Percentiles rank a stretch among this genome's conserved stretches.
These are phyloP conservation scores for Metschnikowia anglica DNA, from an alignment of 805 yeast species.

Conservation along the genomic window DNA sequence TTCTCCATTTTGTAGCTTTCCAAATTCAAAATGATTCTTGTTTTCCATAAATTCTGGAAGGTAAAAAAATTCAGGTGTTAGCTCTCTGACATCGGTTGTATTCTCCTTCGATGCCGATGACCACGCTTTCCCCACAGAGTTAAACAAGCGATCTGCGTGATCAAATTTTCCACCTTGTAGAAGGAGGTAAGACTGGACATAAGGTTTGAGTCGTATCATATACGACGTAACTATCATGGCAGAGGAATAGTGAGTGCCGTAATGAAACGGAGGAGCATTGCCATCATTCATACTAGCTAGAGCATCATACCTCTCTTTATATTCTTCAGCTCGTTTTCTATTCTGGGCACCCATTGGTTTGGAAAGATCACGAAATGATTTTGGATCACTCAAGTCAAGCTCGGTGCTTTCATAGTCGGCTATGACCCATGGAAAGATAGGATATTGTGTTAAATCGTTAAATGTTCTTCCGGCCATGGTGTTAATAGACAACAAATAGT, in stretches of 20 bases:
- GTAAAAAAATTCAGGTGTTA: conserved; percentile 82
- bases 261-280: conserved; percentile 74
- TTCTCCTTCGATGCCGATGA: conserved; percentile 72
- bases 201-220: conserved; percentile 74
- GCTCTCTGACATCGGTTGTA: conserved; percentile 84
- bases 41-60: conserved; percentile 77
- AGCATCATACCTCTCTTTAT: conserved; percentile 72
- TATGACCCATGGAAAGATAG: conserved; percentile 89
- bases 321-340: conserved; percentile 55
- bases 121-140: conserved; percentile 79
- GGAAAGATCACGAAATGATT: conserved; percentile 67
- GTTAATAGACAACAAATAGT: conserved; percentile 74
- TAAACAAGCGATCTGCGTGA: conserved; percentile 80
- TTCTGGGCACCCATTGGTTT: conserved; percentile 94
- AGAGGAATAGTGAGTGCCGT: conserved; percentile 91
- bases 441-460: conserved; percentile 87
- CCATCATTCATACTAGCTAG: conserved; percentile 58
- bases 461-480: conserved; percentile 87
- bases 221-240: conserved; percentile 90
- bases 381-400: conserved; percentile 63
- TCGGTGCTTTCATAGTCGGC: conserved; percentile 74
- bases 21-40: conserved; percentile 66
- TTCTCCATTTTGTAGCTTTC: conserved; percentile 63
- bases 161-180: conserved; percentile 89
- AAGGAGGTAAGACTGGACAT: conserved; percentile 71